Base-by-base conservation (phyloP, 2,329 filamentous ascomycete species). In the Pseudocercospora cruenta region DNA sequence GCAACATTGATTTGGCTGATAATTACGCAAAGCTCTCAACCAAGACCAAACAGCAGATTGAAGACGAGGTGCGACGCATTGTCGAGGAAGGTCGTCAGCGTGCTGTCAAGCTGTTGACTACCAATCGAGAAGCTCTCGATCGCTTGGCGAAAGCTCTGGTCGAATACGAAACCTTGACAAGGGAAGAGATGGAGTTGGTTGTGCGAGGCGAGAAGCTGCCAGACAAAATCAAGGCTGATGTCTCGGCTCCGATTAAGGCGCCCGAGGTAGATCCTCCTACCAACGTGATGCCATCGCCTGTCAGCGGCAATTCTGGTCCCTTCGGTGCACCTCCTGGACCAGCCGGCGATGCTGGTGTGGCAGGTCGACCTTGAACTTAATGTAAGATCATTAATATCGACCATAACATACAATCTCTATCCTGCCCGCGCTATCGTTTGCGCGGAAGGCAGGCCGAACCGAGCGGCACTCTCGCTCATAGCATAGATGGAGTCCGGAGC, bases 91-190 rank as follows among this genome's bases (percentile, higher is more conserved):
- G 91, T 16, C 90, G 93, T 67, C 83, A 87, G 63, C 90, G 93
- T 39, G 93, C 94, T 0, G 83, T 81, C 49, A 86, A 86, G 55
- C 84, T 98, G 4, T 81, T 99, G 55, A 87, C 85, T 1, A 86
- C 88, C 39, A 92, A 91, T 78, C 88, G 93, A 63, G 90, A 91
- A 66, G 94, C 97, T 78, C 86, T 99, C 7, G 94, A 99, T 73
- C 83, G 92, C 10, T 83, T 99, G 9, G 94, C 95, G 28, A 89
- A 94, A 75, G 95, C 94, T 5, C 85, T 99, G 9, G 88, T 99
- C 36, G 90, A 97, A 79, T 98, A 97, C 79, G 95, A 99, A 83
- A 97, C 93, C 0, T 82, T 99, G 60, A 91, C 91, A 78, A 91
- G 90, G 78, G 89, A 91, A 2, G 95, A 99, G 79, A 96, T 98